Conservation (phyloP, 1,284 basidiomycete genomes). For the Ceratobasidium sp. region DNA sequence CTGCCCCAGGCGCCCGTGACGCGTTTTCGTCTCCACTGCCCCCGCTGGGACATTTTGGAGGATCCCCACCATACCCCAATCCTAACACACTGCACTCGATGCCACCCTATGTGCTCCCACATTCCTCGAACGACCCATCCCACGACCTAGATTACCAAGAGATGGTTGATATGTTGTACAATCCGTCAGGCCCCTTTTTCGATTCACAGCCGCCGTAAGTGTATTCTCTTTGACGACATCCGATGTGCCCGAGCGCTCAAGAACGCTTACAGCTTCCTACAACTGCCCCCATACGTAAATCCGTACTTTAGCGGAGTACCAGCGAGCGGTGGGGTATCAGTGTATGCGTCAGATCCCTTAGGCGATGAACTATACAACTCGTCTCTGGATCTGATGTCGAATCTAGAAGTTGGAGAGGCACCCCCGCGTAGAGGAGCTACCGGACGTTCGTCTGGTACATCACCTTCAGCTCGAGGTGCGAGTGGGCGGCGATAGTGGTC, state of each 20-base stretch:
- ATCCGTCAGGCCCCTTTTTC: slow-evolving; percentile 11
- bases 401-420: too few species aligned
- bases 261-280: slow-evolving; percentile 11
- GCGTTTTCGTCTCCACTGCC: slow-evolving; percentile 1
- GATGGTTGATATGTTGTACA: slow-evolving; percentile 40
- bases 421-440: too few species aligned
- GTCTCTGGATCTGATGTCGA: too few species aligned
- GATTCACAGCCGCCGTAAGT: slow-evolving; percentile 17
- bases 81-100: neutral
- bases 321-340: neutral
- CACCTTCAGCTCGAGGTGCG: too few species aligned
- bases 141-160: slow-evolving; percentile 25
- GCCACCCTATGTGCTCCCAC: neutral
- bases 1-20: neutral
- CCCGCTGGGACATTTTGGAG: neutral
- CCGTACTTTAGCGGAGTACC: neutral
- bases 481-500: too few species aligned
- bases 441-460: too few species aligned
- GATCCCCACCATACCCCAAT: neutral
- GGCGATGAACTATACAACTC: too few species aligned
- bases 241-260: slow-evolving; percentile 7
- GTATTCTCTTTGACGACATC: neutral
- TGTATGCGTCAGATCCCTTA: slow-evolving; percentile 26
- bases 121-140: neutral
- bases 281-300: slow-evolving; percentile 12